Evolutionary conservation across 73 alveolate genomes (phyloP).

Genomic region (Urostyla sp.): DNA sequence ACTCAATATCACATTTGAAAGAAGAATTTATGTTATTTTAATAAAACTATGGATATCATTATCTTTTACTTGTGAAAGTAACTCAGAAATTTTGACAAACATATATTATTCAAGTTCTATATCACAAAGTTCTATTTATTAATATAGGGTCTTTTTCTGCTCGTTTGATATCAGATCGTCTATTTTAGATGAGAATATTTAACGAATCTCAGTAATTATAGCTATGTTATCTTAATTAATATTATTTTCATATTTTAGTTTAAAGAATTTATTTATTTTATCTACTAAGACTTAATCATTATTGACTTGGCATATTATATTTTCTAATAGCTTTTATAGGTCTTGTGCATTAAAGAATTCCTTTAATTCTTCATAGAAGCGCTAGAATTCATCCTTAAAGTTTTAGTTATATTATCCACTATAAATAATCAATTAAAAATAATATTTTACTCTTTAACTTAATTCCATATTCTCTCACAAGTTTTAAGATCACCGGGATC

Average conservation of each 20-base stretch:
- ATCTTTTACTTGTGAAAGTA: slow-evolving; percentile 7
- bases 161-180: background rate
- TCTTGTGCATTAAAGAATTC: slow-evolving; percentile 93
- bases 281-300: background rate
- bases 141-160: slow-evolving; percentile 38
- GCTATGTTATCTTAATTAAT: background rate
- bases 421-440: background rate
- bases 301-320: slow-evolving; percentile 9
- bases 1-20: slow-evolving; percentile 22
- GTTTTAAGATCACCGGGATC: slow-evolving; percentile 93
- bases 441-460: slow-evolving; percentile 78
- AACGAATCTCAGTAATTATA: slow-evolving; percentile 8
- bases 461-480: slow-evolving; percentile 84
- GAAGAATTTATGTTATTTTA: background rate
- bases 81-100: slow-evolving; percentile 55
- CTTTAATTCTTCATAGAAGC: slow-evolving; percentile 87
- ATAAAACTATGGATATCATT: slow-evolving; percentile 3
- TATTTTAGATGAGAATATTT: background rate
- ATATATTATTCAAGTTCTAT: slow-evolving; percentile 75
- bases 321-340: slow-evolving; percentile 61
- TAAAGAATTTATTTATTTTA: slow-evolving; percentile 20
- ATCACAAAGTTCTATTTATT: slow-evolving; percentile 63
- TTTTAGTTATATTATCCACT: slow-evolving; percentile 84
- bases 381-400: slow-evolving; percentile 82
- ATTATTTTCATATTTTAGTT: background rate